A percentile compares a stretch with the other conserved stretches of the same genome.
phyloP scores from a whole-genome alignment of 345 rosid genomes.

The Corchorus capsularis region DNA sequence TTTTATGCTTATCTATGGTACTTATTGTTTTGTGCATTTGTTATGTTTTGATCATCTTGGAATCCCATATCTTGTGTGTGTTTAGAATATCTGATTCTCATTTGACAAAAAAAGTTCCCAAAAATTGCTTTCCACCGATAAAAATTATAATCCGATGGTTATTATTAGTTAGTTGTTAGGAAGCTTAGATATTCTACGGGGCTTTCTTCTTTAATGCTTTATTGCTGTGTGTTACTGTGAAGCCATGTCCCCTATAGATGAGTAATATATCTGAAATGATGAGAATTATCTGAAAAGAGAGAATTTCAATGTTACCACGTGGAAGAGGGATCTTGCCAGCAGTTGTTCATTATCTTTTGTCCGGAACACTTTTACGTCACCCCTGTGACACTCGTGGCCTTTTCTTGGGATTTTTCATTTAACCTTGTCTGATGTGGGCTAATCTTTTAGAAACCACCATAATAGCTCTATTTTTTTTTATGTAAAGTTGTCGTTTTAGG shows the following conservation, averaged over 20 bases:
- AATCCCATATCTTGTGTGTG: not conserved
- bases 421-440: not conserved
- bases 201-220: conserved; percentile 6
- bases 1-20: conserved; percentile 9
- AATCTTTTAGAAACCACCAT: not conserved
- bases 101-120: not conserved
- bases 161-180: conserved; percentile 17
- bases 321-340: conserved; percentile 1
- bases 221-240: conserved; percentile 12
- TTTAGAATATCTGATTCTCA: conserved; percentile 19
- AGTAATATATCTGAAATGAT: conserved; percentile 12
- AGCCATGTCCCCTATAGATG: not conserved
- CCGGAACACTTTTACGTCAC: not conserved
- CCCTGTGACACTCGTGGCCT: not conserved
- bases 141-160: not conserved
- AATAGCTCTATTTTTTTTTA: conserved; percentile 1
- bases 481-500: not conserved
- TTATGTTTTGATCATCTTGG: not conserved
- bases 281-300: not conserved
- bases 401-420: not conserved
- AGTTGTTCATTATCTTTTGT: not conserved
- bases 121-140: conserved; percentile 5
- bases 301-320: not conserved
- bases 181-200: not conserved
- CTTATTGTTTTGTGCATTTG: not conserved